Percentiles rank a stretch among this genome's conserved stretches.
These are phyloP conservation scores for Penicillium cataractarum DNA, from an alignment of 495 filamentous ascomycete genomes.

Conservation along the genomic window DNA sequence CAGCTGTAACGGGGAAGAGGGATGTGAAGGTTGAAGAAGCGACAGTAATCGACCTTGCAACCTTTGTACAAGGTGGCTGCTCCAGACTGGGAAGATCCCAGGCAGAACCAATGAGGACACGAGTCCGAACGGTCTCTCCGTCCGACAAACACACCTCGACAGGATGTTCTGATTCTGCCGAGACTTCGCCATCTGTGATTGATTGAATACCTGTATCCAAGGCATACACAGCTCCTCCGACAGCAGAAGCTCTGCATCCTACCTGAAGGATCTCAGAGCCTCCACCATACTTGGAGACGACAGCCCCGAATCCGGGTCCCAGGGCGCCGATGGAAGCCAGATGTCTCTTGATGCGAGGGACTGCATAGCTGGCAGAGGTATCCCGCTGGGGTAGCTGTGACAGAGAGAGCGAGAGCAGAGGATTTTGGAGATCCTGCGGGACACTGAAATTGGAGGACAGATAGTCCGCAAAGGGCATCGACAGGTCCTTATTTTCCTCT, in stretches of 20 bases:
- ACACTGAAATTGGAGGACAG: constrained; percentile 74
- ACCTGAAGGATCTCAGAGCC: constrained; percentile 91
- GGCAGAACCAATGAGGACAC: constrained; percentile 55
- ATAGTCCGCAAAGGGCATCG: constrained; percentile 63
- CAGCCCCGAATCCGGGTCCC: constrained; percentile 81
- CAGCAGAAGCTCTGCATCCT: constrained; percentile 86
- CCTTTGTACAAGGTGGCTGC: constrained; percentile 28
- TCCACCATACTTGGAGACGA: constrained; percentile 91
- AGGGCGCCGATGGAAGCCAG: constrained; percentile 84
- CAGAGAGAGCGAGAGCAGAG: constrained; percentile 78
- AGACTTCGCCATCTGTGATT: constrained; percentile 30
- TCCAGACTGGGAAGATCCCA: constrained; percentile 42
- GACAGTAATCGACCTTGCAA: constrained; percentile 59
- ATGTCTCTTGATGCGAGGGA: constrained; percentile 75
- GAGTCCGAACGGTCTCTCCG: constrained; percentile 61
- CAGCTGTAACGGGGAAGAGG: constrained; percentile 71
- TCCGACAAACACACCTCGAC: constrained; percentile 59
- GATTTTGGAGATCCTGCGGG: constrained; percentile 65
- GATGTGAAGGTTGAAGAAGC: constrained; percentile 66
- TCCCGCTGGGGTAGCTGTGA: constrained; percentile 59
- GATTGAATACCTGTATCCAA: constrained; percentile 66
- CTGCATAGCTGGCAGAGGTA: constrained; percentile 65
- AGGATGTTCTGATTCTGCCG: constrained; percentile 21
- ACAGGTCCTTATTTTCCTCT: constrained; percentile 34
- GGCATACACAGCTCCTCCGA: constrained; percentile 90